Evolutionary conservation across 1,284 basidiomycete species (phyloP).

Genomic region (Binderoboletus segoi): DNA sequence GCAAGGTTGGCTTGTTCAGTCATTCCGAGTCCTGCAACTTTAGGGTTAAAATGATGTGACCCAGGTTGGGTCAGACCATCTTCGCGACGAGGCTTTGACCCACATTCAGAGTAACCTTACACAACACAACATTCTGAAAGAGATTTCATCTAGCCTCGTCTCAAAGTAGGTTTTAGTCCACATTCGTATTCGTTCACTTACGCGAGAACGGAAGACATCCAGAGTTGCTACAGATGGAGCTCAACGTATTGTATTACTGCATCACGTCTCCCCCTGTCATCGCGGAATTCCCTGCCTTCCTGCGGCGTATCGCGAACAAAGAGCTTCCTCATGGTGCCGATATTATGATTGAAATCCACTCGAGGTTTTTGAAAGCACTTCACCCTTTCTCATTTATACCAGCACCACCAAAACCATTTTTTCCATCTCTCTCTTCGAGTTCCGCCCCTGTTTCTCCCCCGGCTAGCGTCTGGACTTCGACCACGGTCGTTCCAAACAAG

Average conservation of each 20-base stretch:
- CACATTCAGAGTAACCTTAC: slow-evolving; percentile 23
- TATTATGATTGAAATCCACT: slow-evolving; percentile 25
- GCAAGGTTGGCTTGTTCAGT: slow-evolving; percentile 24
- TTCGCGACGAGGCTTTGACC: slow-evolving; percentile 22
- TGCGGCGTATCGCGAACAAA: slow-evolving; percentile 21
- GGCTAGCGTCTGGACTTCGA: no score
- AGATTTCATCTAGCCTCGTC: slow-evolving; percentile 25
- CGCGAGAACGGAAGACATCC: slow-evolving; percentile 15
- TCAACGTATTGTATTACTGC: slow-evolving; percentile 26
- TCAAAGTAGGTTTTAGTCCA: slow-evolving; percentile 14
- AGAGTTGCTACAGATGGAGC: slow-evolving; percentile 26
- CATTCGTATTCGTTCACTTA: background rate
- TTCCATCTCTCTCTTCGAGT: no score
- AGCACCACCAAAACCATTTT: no score
- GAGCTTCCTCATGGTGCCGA: slow-evolving; percentile 28
- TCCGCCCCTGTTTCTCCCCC: no score
- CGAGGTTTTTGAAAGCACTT: slow-evolving; percentile 20
- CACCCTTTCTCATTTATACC: no score
- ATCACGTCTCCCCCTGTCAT: slow-evolving; percentile 21
- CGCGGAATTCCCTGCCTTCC: slow-evolving; percentile 12
- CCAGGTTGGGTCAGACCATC: slow-evolving; percentile 18
- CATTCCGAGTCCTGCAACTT: background rate
- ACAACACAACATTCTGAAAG: slow-evolving; percentile 29
- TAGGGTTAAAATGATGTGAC: no score
- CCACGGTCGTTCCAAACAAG: no score